Evolutionary conservation across 208 protist genomes (phyloP).

Genomic region (Histomonas meleagridis): DNA sequence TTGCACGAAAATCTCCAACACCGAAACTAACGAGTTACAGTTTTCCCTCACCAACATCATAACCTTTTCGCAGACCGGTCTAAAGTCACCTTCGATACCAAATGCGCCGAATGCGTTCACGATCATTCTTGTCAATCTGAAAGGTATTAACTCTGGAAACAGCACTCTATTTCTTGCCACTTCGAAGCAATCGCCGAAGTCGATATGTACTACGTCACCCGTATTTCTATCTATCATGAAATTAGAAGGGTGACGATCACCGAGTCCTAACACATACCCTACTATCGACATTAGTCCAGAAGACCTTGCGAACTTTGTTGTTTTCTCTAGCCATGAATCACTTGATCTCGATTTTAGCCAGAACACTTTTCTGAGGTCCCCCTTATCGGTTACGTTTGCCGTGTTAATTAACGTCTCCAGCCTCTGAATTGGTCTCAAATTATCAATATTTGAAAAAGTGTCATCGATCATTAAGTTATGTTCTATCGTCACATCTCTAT

Average conservation of each 20-base stretch:
- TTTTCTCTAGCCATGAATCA: neutral
- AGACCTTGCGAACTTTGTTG: neutral
- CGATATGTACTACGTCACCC: slow-evolving; percentile 26
- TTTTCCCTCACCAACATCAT: slow-evolving; percentile 27
- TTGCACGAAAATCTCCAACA: slow-evolving; percentile 2
- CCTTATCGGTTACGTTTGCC: neutral
- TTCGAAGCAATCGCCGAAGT: slow-evolving; percentile 36
- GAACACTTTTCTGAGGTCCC: neutral
- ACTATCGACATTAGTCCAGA: neutral
- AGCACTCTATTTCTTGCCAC: neutral
- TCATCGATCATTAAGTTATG: neutral
- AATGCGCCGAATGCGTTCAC: neutral
- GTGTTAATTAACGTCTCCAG: neutral
- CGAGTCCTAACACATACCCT: slow-evolving; percentile 16
- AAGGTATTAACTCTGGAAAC: slow-evolving; percentile 11
- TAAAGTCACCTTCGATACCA: slow-evolving; percentile 31
- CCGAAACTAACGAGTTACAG: neutral
- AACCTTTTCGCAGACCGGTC: neutral
- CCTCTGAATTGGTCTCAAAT: neutral
- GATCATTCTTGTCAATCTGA: slow-evolving; percentile 26
- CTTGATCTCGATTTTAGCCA: neutral
- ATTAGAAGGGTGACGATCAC: slow-evolving; percentile 11
- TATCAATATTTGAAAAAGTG: neutral
- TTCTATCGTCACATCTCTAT: neutral
- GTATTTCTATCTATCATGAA: slow-evolving; percentile 36